A percentile compares a stretch with the other conserved stretches of the same genome.
Conservation (phyloP, 176 grass and related monocot species). For the Eragrostis nindensis region DNA sequence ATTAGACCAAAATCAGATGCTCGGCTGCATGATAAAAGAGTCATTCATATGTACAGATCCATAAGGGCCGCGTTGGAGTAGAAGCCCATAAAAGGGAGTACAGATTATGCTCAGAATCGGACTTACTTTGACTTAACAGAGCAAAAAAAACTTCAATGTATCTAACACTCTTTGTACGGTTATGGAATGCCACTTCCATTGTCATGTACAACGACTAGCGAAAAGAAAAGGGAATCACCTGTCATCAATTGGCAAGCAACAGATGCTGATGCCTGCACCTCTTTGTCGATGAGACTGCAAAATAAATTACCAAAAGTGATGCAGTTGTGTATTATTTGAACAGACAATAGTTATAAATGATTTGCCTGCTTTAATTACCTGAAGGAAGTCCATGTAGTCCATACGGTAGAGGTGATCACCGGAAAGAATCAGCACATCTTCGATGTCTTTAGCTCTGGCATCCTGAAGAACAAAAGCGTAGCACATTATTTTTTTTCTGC, state of each 20-base stretch:
- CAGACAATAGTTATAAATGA: conserved; percentile 17
- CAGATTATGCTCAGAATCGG: conserved; percentile 8
- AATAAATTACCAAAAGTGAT: conserved; percentile 17
- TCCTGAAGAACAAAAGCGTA: conserved; percentile 44
- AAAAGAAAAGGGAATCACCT: conserved; percentile 53
- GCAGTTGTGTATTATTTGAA: conserved; percentile 1
- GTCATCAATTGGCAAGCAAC: conserved; percentile 76
- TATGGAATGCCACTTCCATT: no score
- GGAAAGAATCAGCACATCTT: conserved; percentile 91
- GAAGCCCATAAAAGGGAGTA: neutral
- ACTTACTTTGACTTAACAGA: neutral
- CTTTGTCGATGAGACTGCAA: conserved; percentile 77
- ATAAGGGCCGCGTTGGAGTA: neutral
- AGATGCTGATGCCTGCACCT: conserved; percentile 84
- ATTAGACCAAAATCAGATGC: conserved; percentile 96
- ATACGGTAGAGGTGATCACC: conserved; percentile 92
- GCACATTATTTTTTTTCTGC: neutral
- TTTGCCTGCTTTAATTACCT: conserved; percentile 42
- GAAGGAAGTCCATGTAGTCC: conserved; percentile 91
- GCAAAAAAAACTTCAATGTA: neutral
- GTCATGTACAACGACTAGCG: neutral
- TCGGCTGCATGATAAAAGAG: conserved; percentile 58
- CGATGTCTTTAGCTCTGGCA: conserved; percentile 75
- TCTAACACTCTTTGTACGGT: neutral
- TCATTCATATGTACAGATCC: conserved; percentile 21